These are phyloP conservation scores for Leptographium wingfieldii DNA, from an alignment of 2,329 filamentous ascomycete genomes.

Conservation along the genomic window DNA sequence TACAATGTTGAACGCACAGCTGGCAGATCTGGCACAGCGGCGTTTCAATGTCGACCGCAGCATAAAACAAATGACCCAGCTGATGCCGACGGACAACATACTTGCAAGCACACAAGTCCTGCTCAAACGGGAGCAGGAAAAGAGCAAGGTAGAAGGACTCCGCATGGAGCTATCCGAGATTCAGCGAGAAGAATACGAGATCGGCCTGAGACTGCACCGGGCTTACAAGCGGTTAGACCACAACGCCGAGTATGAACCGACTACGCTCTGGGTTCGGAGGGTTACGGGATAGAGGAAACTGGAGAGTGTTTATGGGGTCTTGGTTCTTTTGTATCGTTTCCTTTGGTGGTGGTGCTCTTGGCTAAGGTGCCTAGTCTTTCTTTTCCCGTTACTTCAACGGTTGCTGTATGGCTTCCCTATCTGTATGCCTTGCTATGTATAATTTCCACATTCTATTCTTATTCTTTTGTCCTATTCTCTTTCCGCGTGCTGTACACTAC, in stretches of 20 bases:
- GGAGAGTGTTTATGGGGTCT: background rate
- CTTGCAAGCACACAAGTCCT: slow-evolving; percentile 53
- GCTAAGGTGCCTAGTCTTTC: background rate
- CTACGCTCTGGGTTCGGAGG: slow-evolving; percentile 64
- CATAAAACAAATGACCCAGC: slow-evolving; percentile 64
- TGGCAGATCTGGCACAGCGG: slow-evolving; percentile 52
- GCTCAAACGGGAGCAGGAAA: slow-evolving; percentile 41
- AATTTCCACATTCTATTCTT: background rate
- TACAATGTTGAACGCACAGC: slow-evolving; percentile 50
- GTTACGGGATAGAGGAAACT: slow-evolving; percentile 40
- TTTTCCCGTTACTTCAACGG: background rate
- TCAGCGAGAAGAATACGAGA: slow-evolving; percentile 62
- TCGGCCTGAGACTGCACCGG: slow-evolving; percentile 61
- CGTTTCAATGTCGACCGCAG: slow-evolving; percentile 59
- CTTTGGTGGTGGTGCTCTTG: slow-evolving; percentile 20
- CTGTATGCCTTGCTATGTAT: background rate
- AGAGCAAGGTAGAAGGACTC: slow-evolving; percentile 53
- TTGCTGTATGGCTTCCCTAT: background rate
- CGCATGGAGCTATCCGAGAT: slow-evolving; percentile 59
- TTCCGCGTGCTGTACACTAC: background rate
- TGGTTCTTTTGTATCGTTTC: background rate
- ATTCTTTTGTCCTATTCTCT: background rate
- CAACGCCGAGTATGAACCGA: slow-evolving; percentile 50
- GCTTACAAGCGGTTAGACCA: slow-evolving; percentile 65
- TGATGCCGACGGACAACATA: slow-evolving; percentile 60